These are phyloP conservation scores for Thalassiosira exigua DNA, from an alignment of 352 stramenopile genomes.

Conservation along the genomic window DNA sequence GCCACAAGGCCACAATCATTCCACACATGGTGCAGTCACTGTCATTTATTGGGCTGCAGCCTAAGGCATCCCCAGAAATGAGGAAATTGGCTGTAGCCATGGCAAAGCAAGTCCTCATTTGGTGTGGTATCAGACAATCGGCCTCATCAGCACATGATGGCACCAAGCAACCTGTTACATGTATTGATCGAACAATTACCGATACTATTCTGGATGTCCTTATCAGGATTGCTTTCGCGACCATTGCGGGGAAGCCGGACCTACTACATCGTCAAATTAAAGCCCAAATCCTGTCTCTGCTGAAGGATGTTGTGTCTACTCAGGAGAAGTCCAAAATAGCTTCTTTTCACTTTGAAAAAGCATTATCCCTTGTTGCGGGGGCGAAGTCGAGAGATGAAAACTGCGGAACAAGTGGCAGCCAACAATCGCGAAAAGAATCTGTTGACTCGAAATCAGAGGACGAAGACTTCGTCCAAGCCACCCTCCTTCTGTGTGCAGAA, in stretches of 20 bases:
- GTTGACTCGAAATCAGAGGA: slow-evolving; percentile 43
- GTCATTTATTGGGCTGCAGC: slow-evolving; percentile 93
- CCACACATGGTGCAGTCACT: slow-evolving; percentile 95
- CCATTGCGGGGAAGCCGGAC: slow-evolving; percentile 66
- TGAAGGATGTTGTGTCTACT: slow-evolving; percentile 63
- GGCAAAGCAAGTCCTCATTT: slow-evolving; percentile 95
- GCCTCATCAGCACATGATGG: slow-evolving; percentile 13
- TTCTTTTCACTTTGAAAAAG: slow-evolving; percentile 72
- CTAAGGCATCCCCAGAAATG: slow-evolving; percentile 92
- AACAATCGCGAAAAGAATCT: slow-evolving; percentile 28
- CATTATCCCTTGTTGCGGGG: slow-evolving; percentile 44
- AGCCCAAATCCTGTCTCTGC: slow-evolving; percentile 49
- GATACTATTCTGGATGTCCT: slow-evolving; percentile 91
- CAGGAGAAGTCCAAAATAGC: slow-evolving; percentile 69
- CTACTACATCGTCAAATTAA: slow-evolving; percentile 45
- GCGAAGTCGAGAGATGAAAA: slow-evolving; percentile 27
- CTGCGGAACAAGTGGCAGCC: slow-evolving; percentile 30
- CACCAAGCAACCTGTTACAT: not conserved
- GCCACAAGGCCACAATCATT: slow-evolving; percentile 92
- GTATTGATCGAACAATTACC: slow-evolving; percentile 81
- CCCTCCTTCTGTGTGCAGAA: slow-evolving; percentile 64
- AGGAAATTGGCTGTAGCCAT: slow-evolving; percentile 92
- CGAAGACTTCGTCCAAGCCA: slow-evolving; percentile 27
- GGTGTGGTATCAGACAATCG: too few relatives aligned
- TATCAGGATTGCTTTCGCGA: slow-evolving; percentile 72